These are phyloP conservation scores for Cryptococcus sp. DNA, from an alignment of 1,284 basidiomycete species.

Conservation along the genomic window DNA sequence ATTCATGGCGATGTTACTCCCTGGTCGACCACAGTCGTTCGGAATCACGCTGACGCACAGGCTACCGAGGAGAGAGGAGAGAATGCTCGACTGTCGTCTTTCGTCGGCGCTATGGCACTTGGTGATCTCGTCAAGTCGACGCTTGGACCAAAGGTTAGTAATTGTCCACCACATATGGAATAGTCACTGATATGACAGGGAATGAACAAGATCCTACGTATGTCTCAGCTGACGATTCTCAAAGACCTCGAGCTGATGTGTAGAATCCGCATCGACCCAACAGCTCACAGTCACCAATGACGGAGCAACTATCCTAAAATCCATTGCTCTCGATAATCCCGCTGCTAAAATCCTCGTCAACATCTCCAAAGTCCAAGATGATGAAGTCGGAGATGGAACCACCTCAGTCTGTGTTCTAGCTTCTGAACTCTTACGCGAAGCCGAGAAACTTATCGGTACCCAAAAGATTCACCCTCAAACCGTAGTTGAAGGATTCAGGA, in stretches of 20 bases:
- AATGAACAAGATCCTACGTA: conserved; percentile 54
- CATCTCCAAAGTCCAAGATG: conserved; percentile 99
- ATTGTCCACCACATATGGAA: background rate
- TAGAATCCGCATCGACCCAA: conserved; percentile 85
- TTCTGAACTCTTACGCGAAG: conserved; percentile 87
- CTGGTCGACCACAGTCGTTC: background rate
- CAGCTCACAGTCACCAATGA: conserved; percentile 98
- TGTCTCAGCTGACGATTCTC: conserved; percentile 6
- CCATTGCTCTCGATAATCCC: conserved; percentile 96
- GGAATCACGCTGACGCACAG: conserved; percentile 47
- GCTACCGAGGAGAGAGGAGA: conserved; percentile 98
- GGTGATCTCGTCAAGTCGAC: conserved; percentile 99
- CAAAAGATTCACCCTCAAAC: conserved; percentile 94
- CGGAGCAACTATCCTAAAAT: conserved; percentile 96
- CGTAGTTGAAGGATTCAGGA: conserved; percentile 97
- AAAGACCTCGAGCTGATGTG: conserved; percentile 1
- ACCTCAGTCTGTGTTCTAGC: conserved; percentile 92
- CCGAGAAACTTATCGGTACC: conserved; percentile 87
- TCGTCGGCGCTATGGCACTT: conserved; percentile 92
- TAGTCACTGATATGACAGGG: conserved; percentile 23
- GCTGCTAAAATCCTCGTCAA: conserved; percentile 99
- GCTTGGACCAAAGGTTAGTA: conserved; percentile 81
- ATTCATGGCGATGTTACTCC: background rate
- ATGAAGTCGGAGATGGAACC: conserved; percentile 97
- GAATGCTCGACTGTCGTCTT: conserved; percentile 95